Conservation (phyloP, 2,329 filamentous ascomycete species). For the Scedosporium aurantiacum region DNA sequence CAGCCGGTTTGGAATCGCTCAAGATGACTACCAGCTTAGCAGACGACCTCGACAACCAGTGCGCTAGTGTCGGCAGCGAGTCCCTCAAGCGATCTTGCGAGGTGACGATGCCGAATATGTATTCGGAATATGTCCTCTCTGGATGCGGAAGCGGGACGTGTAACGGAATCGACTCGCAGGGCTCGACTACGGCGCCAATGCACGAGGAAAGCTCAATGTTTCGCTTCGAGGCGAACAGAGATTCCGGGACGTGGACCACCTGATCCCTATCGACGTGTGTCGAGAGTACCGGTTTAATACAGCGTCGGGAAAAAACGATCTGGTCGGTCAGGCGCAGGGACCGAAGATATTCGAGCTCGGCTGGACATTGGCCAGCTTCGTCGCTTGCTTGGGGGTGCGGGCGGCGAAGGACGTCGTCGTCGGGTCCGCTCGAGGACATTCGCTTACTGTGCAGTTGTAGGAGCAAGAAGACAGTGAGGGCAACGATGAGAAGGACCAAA, state of each 20-base stretch:
- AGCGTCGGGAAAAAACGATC: slow-evolving; percentile 32
- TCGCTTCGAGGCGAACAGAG: slow-evolving; percentile 24
- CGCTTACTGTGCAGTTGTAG: neutral
- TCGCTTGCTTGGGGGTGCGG: neutral
- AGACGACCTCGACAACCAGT: slow-evolving; percentile 42
- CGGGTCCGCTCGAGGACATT: neutral
- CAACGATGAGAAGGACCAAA: neutral
- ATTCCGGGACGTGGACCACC: slow-evolving; percentile 24
- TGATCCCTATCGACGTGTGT: slow-evolving; percentile 22
- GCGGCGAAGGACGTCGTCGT: neutral
- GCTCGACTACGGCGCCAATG: slow-evolving; percentile 15
- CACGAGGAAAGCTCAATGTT: slow-evolving; percentile 17
- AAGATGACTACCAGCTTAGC: slow-evolving; percentile 41
- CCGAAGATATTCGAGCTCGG: slow-evolving; percentile 19
- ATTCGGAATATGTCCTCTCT: slow-evolving; percentile 31
- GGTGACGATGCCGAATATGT: slow-evolving; percentile 48
- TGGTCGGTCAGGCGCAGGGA: slow-evolving; percentile 26
- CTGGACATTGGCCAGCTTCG: slow-evolving; percentile 10
- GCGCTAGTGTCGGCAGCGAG: slow-evolving; percentile 39
- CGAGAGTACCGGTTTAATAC: slow-evolving; percentile 26
- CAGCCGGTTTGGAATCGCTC: slow-evolving; percentile 24
- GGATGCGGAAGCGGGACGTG: slow-evolving; percentile 34
- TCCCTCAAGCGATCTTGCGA: slow-evolving; percentile 36
- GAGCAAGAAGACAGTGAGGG: neutral
- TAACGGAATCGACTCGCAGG: slow-evolving; percentile 33